These are phyloP conservation scores for Dichotomocladium elegans DNA, from an alignment of 371 early-diverging fungal species.

Conservation along the genomic window DNA sequence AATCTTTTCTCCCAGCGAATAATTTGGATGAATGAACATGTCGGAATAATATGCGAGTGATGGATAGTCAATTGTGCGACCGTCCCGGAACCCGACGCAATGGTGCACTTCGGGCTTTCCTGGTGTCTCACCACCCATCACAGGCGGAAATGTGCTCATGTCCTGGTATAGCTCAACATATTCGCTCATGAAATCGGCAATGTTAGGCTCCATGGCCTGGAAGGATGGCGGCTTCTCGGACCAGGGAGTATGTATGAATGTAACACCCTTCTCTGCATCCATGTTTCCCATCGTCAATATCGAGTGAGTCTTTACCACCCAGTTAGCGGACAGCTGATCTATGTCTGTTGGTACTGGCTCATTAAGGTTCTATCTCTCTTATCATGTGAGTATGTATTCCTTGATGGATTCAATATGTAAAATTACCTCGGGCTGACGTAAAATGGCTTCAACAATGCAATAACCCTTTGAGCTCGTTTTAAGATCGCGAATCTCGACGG, in stretches of 20 bases:
- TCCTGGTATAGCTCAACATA: slow-evolving; percentile 10
- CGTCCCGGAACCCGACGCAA: slow-evolving; percentile 23
- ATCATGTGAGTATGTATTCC: background rate
- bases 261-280: slow-evolving; percentile 29
- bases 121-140: slow-evolving; percentile 1
- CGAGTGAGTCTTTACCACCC: slow-evolving; percentile 18
- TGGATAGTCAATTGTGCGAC: slow-evolving; percentile 25
- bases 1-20: slow-evolving; percentile 12
- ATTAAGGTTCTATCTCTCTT: background rate
- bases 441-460: slow-evolving; percentile 18
- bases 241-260: slow-evolving; percentile 8
- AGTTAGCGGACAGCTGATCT: slow-evolving; percentile 17
- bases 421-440: slow-evolving; percentile 28
- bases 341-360: slow-evolving; percentile 3
- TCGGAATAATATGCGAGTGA: slow-evolving; percentile 38
- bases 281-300: slow-evolving; percentile 38
- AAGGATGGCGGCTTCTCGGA: slow-evolving; percentile 9
- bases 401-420: background rate
- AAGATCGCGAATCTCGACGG: slow-evolving; percentile 32
- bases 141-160: background rate
- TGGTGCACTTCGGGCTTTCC: slow-evolving; percentile 26
- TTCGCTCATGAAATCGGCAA: slow-evolving; percentile 18
- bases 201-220: slow-evolving; percentile 9
- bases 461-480: slow-evolving; percentile 38
- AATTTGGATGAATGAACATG: slow-evolving; percentile 30